These are phyloP conservation scores for Vitis vinifera DNA, from an alignment of 164 flowering plant species.

Conservation along the genomic window DNA sequence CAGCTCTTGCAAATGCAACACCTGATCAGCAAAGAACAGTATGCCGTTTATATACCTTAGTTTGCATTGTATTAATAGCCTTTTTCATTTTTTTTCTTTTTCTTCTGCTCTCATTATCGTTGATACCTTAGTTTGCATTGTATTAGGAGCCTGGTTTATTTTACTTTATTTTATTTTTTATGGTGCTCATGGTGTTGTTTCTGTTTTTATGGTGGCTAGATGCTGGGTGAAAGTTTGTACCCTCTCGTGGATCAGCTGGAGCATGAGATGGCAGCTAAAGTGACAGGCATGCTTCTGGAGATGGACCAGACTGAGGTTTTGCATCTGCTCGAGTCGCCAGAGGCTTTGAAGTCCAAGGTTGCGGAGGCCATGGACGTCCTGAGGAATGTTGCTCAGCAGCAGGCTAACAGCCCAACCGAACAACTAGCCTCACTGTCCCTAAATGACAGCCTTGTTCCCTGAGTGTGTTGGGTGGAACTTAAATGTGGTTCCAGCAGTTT, in stretches of 20 bases:
- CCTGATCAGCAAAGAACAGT: constrained; percentile 86
- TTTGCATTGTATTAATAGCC: background rate
- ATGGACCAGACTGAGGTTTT: constrained; percentile 89
- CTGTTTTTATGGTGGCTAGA: constrained; percentile 25
- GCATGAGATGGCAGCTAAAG: constrained; percentile 73
- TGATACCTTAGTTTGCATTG: background rate
- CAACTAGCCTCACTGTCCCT: constrained; percentile 63
- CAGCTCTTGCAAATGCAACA: constrained; percentile 77
- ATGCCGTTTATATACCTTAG: background rate
- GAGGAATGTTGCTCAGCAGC: constrained; percentile 60
- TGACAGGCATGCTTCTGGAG: constrained; percentile 87
- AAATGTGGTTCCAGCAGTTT: background rate
- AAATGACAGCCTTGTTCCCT: constrained; percentile 50
- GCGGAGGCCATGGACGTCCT: constrained; percentile 82
- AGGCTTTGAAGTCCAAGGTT: constrained; percentile 74
- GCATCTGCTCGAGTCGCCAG: constrained; percentile 83
- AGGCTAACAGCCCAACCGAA: constrained; percentile 41
- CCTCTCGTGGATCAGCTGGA: constrained; percentile 79
- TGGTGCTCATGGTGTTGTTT: background rate
- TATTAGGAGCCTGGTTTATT: background rate
- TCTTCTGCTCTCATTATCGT: too few relatives aligned
- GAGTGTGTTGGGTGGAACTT: constrained; percentile 5
- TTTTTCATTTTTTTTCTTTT: background rate
- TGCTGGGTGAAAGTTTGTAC: constrained; percentile 80
- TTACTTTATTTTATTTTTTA: background rate